Base-by-base conservation (phyloP, 192 early-diverging fungal species). In the Coemansia sp. region DNA sequence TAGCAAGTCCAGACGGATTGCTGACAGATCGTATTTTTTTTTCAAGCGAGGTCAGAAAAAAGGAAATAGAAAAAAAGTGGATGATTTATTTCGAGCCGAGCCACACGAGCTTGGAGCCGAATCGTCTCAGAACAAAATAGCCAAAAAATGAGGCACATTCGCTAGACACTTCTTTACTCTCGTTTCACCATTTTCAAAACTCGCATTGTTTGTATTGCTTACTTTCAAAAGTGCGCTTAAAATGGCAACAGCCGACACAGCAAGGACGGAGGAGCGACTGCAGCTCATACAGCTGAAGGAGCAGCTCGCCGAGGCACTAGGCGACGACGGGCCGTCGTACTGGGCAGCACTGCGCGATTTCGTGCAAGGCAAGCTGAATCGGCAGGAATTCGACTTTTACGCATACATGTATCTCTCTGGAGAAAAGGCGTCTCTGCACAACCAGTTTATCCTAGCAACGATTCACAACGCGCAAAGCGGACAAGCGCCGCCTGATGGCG, bases 341-440 rank as follows among this genome's bases (percentile, higher is more conserved):
- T 91, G 90, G 90, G 74, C 88, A 36, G 87, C 88, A 4, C 73
- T 91, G 55, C 83, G 87, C 23, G 87, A 91, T 42, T 91, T 91
- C 75, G 86, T 91, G 33, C 86, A 85, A 42, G 90, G 90, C 74
- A 89, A 85, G 64, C 81, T 91, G 33, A 89, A 89, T 62, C 85
- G 88, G 13, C 88, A 89, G 61, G 90, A 91, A 67, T 91, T 91
- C 43, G 90, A 91, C 75, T 89, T 89, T 77, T 91, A 89, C 66
- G 90, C 88, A 40, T 87, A 89, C 73, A 70, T 89, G 32, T 89
- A 91, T 58, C 48, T 84, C 33, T 66, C 78, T 3, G 79, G 70
- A 61, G 73, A 81, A 58, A 76, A 75, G 54, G 74, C 87, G 0
- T 71, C 73, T 13, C 74, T 91, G 36, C 90, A 91, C 71, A 91